Conservation (phyloP, 768 basidiomycete species). For the Serendipita indica region DNA sequence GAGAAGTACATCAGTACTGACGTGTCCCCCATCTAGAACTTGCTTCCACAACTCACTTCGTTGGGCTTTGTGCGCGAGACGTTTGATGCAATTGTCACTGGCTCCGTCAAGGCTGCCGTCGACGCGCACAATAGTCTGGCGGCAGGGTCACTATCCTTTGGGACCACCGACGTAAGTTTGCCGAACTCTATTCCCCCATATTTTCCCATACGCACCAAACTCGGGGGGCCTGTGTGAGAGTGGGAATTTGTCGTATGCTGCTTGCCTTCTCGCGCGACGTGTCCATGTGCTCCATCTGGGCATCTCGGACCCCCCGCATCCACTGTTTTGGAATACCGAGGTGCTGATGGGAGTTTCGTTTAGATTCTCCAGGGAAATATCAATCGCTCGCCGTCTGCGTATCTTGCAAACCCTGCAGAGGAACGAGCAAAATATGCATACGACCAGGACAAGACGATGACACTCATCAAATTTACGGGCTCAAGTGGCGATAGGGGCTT, state of each 20-base stretch:
- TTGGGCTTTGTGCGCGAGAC: conserved; percentile 60
- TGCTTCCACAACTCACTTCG: conserved; percentile 62
- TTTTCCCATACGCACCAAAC: background rate
- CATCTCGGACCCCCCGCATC: background rate
- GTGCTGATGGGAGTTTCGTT: background rate
- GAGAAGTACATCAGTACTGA: background rate
- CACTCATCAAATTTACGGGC: conserved; percentile 52
- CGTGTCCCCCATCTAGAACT: conserved; percentile 28
- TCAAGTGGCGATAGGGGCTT: conserved; percentile 44
- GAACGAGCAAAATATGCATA: conserved; percentile 52
- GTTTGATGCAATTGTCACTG: conserved; percentile 54
- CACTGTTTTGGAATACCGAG: background rate
- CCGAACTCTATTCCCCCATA: background rate
- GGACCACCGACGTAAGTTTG: conserved; percentile 33
- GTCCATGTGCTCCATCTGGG: too few species aligned
- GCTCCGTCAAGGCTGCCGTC: conserved; percentile 52
- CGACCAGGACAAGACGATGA: conserved; percentile 64
- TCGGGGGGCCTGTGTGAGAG: too few species aligned
- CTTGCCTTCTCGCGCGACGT: too few species aligned
- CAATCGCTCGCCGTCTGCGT: conserved; percentile 64
- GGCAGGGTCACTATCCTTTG: conserved; percentile 43
- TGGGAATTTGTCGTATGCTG: too few species aligned
- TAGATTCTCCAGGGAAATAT: conserved; percentile 46
- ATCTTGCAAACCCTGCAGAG: conserved; percentile 55
- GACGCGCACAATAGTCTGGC: conserved; percentile 49